These are phyloP conservation scores for Solanum okadae DNA, from an alignment of 257 asterid genomes.

Conservation along the genomic window DNA sequence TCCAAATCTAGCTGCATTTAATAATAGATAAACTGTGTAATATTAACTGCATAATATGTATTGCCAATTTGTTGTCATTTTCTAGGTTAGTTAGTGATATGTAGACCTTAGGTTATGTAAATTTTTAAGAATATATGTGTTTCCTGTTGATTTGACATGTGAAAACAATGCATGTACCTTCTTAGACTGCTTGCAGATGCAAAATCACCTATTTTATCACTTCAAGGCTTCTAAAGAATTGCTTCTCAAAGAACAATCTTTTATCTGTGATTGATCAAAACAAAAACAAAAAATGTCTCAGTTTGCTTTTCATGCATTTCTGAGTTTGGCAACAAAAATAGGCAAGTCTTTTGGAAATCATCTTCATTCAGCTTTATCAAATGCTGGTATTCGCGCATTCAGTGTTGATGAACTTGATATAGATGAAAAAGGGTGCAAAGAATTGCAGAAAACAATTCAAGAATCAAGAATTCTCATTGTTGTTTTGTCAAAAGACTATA, in stretches of 20 bases:
- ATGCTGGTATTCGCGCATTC: conserved; percentile 3
- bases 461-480: neutral
- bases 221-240: neutral
- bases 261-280: neutral
- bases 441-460: conserved; percentile 3
- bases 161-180: neutral
- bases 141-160: neutral
- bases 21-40: neutral
- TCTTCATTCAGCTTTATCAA: neutral
- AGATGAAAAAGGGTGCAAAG: neutral
- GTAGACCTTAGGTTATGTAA: neutral
- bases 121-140: neutral
- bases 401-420: neutral
- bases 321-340: neutral
- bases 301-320: neutral
- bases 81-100: neutral
- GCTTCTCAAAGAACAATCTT: neutral
- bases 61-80: neutral
- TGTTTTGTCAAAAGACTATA: neutral
- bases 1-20: neutral
- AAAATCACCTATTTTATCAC: neutral
- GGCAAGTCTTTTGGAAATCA: neutral
- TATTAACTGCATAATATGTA: neutral
- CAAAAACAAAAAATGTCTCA: neutral
- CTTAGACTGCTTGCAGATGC: neutral